Evolutionary conservation across 176 grass and related monocot species (phyloP), one percentile per base, ranked within the genome.

Genomic region (Zizania latifolia): DNA sequence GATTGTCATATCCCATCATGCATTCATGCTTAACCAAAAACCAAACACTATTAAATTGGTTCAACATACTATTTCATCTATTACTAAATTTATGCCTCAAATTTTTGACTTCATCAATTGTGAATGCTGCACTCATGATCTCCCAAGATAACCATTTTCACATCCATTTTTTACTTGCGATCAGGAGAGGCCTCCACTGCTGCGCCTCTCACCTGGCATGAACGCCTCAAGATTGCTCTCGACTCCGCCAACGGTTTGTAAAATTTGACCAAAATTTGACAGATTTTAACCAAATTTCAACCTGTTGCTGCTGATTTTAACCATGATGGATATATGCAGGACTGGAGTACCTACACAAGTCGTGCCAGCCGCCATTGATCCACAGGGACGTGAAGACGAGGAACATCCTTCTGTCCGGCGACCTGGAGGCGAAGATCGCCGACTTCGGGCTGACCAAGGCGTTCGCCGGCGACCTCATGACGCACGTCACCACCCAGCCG

Each of bases 291-390:
- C n/a, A n/a, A n/a, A n/a, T n/a, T n/a, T n/a, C n/a, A n/a, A n/a
- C n/a, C n/a, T n/a, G n/a, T n/a, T n/a, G n/a, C n/a, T n/a, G n/a
- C n/a, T n/a, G n/a, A n/a, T n/a, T n/a, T n/a, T n/a, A n/a, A n/a
- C n/a, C n/a, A n/a, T n/a, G n/a, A n/a, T n/a, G n/a, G n/a, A n/a
- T n/a, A n/a, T n/a, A n/a, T 54, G n/a, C 17, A 83, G 81, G 62
- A 59, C 54, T 83, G 38, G 81, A 83, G 37, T 75, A 83, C 31
- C 51, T 83, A 16, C 80, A 83, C 72, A 68, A 44, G 21, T 43
- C 71, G 2, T 83, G 70, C n/a, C 40, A n/a, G 0, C 43, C 75
- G 5, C 61, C 62, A 22, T 55, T 71, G 56, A 80, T 80, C 14
- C 78, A 80, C 5, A 61, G 67, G 60, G 78, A 81, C 21, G 78